These are phyloP conservation scores for Aphanoascus verrucosus DNA, from an alignment of 2,329 filamentous ascomycete species.

Conservation along the genomic window DNA sequence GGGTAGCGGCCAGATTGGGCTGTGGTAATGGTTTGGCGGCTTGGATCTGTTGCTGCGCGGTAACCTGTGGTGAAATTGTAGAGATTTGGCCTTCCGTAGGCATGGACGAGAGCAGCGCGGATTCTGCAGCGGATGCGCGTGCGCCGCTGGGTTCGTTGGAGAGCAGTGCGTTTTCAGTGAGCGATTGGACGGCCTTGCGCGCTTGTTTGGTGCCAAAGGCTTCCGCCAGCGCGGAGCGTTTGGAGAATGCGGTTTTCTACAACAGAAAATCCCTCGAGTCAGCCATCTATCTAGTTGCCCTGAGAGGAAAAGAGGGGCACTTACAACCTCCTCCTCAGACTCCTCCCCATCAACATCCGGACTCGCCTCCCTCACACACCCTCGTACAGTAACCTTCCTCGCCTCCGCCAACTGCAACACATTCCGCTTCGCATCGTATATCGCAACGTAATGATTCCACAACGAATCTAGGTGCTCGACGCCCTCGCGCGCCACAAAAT, in stretches of 20 bases:
- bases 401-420: slow-evolving; percentile 46
- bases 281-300: neutral
- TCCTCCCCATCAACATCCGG: slow-evolving; percentile 22
- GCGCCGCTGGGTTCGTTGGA: slow-evolving; percentile 29
- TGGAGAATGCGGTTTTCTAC: slow-evolving; percentile 30
- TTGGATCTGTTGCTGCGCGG: slow-evolving; percentile 34
- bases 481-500: slow-evolving; percentile 46
- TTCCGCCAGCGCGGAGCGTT: slow-evolving; percentile 37
- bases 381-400: slow-evolving; percentile 46
- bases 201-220: slow-evolving; percentile 43
- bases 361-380: slow-evolving; percentile 30
- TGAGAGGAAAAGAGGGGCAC: neutral
- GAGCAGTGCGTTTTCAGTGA: slow-evolving; percentile 40
- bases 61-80: slow-evolving; percentile 25
- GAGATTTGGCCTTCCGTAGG: slow-evolving; percentile 26
- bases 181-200: slow-evolving; percentile 38
- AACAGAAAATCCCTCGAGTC: slow-evolving; percentile 17
- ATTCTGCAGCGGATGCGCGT: slow-evolving; percentile 26
- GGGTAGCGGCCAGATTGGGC: slow-evolving; percentile 33
- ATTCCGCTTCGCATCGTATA: slow-evolving; percentile 46
- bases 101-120: slow-evolving; percentile 36
- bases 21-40: slow-evolving; percentile 38
- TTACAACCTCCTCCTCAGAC: slow-evolving; percentile 18
- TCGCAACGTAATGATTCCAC: slow-evolving; percentile 50
- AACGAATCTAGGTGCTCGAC: slow-evolving; percentile 43